Evolutionary conservation across 805 yeast species (phyloP), one percentile per base, ranked within the genome.

Genomic region (Cyberlindnera maclurae): DNA sequence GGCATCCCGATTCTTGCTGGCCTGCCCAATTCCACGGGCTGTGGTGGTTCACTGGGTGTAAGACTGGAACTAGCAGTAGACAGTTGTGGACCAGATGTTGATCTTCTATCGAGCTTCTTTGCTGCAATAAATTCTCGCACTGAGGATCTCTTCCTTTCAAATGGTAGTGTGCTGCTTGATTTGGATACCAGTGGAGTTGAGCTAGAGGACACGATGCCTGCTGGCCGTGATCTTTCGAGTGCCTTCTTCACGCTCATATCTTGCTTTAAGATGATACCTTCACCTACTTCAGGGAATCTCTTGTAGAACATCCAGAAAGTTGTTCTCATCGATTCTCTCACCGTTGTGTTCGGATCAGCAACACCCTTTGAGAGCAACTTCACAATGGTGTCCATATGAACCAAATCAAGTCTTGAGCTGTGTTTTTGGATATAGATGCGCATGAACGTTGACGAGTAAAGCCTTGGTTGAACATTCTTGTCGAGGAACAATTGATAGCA

Each of bases 271-370:
- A 43, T 36, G 20, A 54, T 37, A 12, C 44, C 46, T 12, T 70
- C 73, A 0, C 79, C 82, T 12, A 65, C 61, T 0, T 59, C 51
- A 0, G 85, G 82, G 60, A 75, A 82, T 6, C 69, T 52, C 15
- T 64, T 66, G 47, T 69, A 70, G 39, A 76, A 71, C 12, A 73
- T 64, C 96, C 96, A 89, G 51, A 71, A 90, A 0, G 87, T 68
- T 3, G 67, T 64, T 55, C 95, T 72, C 65, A 81, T 83, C 0
- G 76, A 64, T 50, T 79, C 94, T 46, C 97, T 70, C 0, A 85
- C 96, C 0, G 73, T 64, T 0, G 89, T 86, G 42, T 82, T 82
- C 0, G 96, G 85, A 57, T 89, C 97, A 1, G 75, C 55, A 1
- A 93, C 63, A 15, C 90, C 80, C 48, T 75, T 79, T 3, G 62